phyloP scores from a whole-genome alignment of 1,139 yeast genomes.

The Taphrina sp. region DNA sequence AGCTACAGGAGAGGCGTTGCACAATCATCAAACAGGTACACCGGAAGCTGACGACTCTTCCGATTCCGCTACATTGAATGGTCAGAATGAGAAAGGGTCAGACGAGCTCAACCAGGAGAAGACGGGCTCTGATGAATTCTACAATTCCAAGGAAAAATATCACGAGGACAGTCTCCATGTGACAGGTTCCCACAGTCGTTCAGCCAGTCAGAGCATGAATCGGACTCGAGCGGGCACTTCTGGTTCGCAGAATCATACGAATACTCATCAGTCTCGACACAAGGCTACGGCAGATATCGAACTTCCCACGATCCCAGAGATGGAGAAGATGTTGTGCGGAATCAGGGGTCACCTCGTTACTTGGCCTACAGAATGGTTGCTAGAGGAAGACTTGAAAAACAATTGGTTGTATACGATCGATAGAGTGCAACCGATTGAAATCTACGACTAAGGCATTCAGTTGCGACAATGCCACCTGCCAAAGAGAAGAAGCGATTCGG shows the following conservation, averaged over 20 bases:
- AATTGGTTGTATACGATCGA: conserved; percentile 96
- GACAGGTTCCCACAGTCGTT: not conserved
- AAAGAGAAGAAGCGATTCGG: not conserved
- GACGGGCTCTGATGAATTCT: not conserved
- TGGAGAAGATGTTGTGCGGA: conserved; percentile 67
- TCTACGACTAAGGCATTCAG: conserved; percentile 66
- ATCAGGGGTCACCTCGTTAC: conserved; percentile 86
- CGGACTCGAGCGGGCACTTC: conserved; percentile 8
- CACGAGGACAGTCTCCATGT: not conserved
- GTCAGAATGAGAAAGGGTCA: conserved; percentile 7
- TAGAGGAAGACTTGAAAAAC: conserved; percentile 66
- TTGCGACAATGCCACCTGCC: no score
- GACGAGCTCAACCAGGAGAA: not conserved
- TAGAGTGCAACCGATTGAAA: conserved; percentile 91
- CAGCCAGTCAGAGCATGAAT: conserved; percentile 2
- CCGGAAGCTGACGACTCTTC: conserved; percentile 10
- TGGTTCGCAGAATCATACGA: conserved; percentile 3
- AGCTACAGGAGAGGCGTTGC: conserved; percentile 14
- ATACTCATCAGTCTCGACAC: not conserved
- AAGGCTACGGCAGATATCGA: conserved; percentile 38
- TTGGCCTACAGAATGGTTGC: conserved; percentile 90
- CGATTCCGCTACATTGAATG: conserved; percentile 1
- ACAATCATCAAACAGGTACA: not conserved
- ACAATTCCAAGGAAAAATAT: no score
- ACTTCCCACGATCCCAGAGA: conserved; percentile 71